phyloP scores from a whole-genome alignment of 2,329 filamentous ascomycete genomes.

The Stagonosporopsis chrysanthemi region DNA sequence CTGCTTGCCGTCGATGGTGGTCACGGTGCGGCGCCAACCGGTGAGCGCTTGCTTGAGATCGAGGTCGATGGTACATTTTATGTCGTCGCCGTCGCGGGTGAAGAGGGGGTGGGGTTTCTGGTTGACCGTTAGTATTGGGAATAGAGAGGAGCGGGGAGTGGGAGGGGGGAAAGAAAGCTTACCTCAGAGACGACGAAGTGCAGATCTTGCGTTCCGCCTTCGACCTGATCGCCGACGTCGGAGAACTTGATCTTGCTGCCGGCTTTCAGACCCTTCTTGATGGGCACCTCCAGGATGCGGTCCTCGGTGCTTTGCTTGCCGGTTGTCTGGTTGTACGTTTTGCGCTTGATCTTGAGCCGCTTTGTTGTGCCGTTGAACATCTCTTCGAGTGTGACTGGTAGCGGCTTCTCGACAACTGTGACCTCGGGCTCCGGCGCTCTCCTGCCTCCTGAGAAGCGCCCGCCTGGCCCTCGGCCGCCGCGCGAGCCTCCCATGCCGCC shows the following conservation, averaged over 20 bases:
- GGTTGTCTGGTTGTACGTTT: conserved; percentile 81
- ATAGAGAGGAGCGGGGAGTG: background rate
- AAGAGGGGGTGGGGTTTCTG: conserved; percentile 88
- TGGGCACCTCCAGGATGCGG: conserved; percentile 90
- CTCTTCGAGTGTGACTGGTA: conserved; percentile 86
- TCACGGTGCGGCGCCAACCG: conserved; percentile 90
- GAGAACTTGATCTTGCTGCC: conserved; percentile 98
- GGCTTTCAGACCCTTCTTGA: conserved; percentile 94
- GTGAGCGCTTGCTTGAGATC: conserved; percentile 93
- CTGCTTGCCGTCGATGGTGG: conserved; percentile 91
- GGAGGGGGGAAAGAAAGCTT: conserved; percentile 49
- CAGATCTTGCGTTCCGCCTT: conserved; percentile 92
- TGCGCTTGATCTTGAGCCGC: conserved; percentile 98
- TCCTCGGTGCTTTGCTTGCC: conserved; percentile 89
- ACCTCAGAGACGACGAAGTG: conserved; percentile 96
- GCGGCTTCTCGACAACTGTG: conserved; percentile 84
- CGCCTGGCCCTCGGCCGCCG: conserved; percentile 43
- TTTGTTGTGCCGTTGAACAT: conserved; percentile 86
- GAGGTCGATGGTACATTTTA: conserved; percentile 79
- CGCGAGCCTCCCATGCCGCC: conserved; percentile 40
- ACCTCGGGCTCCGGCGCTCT: conserved; percentile 77
- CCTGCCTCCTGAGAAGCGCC: conserved; percentile 49
- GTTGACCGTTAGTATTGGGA: conserved; percentile 27
- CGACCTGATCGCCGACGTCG: conserved; percentile 96
- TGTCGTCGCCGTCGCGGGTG: conserved; percentile 86